Percentiles rank a stretch among this genome's conserved stretches.
Evolutionary conservation across 164 flowering plant genomes (phyloP).

Genomic region (Kalanchoe fedtschenkoi): DNA sequence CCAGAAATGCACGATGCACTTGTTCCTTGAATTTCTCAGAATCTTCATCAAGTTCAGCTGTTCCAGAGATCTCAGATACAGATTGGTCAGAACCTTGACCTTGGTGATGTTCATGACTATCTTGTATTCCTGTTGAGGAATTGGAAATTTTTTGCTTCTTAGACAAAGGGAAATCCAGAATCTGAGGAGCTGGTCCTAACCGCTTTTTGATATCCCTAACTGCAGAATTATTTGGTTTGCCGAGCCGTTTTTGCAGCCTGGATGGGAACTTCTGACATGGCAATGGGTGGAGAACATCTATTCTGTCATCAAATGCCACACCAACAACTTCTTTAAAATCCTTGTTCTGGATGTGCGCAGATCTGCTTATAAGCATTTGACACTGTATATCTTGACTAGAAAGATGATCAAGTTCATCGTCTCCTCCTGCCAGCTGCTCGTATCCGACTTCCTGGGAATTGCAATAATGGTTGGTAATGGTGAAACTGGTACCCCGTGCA

Average conservation of each 20-base stretch:
- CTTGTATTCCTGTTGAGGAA: slow-evolving; percentile 6
- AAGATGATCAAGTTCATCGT: not conserved
- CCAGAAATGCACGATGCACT: slow-evolving; percentile 45
- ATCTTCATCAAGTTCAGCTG: slow-evolving; percentile 40
- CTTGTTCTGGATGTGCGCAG: not conserved
- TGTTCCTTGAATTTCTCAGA: slow-evolving; percentile 52
- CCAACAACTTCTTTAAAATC: not conserved
- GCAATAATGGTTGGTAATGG: not conserved
- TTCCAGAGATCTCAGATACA: slow-evolving; percentile 15
- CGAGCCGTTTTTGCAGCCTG: not conserved
- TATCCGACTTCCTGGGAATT: not conserved
- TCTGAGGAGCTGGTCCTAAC: slow-evolving; percentile 22
- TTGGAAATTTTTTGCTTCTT: slow-evolving; percentile 16
- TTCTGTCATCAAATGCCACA: not conserved
- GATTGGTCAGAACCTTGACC: slow-evolving; percentile 12
- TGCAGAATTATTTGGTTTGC: not conserved
- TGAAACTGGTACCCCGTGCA: not conserved
- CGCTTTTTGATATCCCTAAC: slow-evolving; percentile 10
- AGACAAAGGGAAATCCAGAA: slow-evolving; percentile 9
- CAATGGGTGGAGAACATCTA: not conserved
- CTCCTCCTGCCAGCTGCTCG: not conserved
- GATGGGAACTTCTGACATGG: not conserved
- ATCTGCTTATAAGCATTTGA: not conserved
- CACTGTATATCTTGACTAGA: not conserved
- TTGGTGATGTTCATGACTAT: slow-evolving; percentile 13